These are phyloP conservation scores for Metschnikowia koreensis DNA, from an alignment of 805 yeast genomes.

Conservation along the genomic window DNA sequence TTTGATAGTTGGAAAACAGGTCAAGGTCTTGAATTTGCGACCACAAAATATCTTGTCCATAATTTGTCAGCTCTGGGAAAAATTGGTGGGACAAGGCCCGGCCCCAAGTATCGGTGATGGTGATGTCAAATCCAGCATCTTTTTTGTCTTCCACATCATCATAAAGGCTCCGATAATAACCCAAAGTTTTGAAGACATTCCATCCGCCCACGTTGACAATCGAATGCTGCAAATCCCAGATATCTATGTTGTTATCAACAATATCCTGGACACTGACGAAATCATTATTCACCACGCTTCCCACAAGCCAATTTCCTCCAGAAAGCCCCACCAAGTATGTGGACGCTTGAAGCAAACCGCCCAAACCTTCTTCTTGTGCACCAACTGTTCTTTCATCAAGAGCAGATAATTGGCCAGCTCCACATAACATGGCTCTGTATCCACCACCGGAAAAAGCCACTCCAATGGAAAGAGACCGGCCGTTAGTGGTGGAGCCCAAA, in stretches of 20 bases:
- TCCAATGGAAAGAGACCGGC: slow-evolving; percentile 48
- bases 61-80: slow-evolving; percentile 27
- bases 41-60: slow-evolving; percentile 33
- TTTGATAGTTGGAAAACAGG: slow-evolving; percentile 28
- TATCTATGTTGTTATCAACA: slow-evolving; percentile 20
- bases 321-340: slow-evolving; percentile 21
- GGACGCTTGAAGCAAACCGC: slow-evolving; percentile 21
- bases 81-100: slow-evolving; percentile 41
- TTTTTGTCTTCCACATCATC: slow-evolving; percentile 30
- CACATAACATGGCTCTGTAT: slow-evolving; percentile 81
- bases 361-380: slow-evolving; percentile 20
- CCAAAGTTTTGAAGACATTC: slow-evolving; percentile 16
- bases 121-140: slow-evolving; percentile 37
- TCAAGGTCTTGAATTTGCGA: slow-evolving; percentile 26
- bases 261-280: slow-evolving; percentile 51
- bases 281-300: slow-evolving; percentile 58
- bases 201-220: slow-evolving; percentile 27
- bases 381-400: slow-evolving; percentile 64
- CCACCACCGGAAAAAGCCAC: slow-evolving; percentile 81
- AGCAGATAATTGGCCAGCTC: slow-evolving; percentile 82
- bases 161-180: slow-evolving; percentile 27
- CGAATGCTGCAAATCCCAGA: slow-evolving; percentile 37
- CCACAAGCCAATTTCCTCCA: slow-evolving; percentile 61
- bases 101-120: slow-evolving; percentile 45
- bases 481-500: slow-evolving; percentile 32